Base-by-base conservation (phyloP, 148 eudicot genomes). In the Fagopyrum tataricum region DNA sequence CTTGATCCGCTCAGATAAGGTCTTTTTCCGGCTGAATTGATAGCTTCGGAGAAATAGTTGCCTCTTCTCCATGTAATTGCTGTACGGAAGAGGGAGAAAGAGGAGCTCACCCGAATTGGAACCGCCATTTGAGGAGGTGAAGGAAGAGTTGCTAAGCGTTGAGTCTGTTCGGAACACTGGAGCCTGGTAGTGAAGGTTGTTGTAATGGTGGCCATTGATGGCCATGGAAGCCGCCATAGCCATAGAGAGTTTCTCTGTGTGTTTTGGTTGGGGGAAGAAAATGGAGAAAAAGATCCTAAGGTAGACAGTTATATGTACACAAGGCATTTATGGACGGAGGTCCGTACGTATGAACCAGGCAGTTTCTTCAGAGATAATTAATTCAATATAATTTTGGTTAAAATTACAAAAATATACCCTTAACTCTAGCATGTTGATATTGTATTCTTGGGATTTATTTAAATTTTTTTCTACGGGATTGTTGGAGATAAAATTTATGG, bases 11-110 rank as follows among this genome's bases (percentile, higher is more conserved):
- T 84, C 85, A 2, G 74, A 66, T 11, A 87, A 42, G 67, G 82
- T 91, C 80, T 84, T 79, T 72, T 94, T 91, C 26, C 95, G 81
- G 70, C 88, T 82, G 76, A 94, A 94, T 58, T 84, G 95, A 79
- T 94, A 94, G 82, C 98, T 94, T 58, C 90, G 83, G 58, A 94
- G 81, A 77, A 94, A 94, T 42, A 94, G 78, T 67, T 84, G 96
- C 67, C 98, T 84, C 76, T 89, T 89, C 72, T 89, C 97, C 59
- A 86, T 42, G 74, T 90, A 84, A 53, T 58, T 74, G 58, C 7
- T 72, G 66, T 48, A 64, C 67, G 67, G 40, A 4, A 59, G 67
- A 31, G 42, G 69, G 5, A 64, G 69, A 43, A 64, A 43, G 41
- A 37, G 69, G 1, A 31, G 26, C 69, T 64, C 69, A 18, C 69